These are phyloP conservation scores for Camelina neglecta DNA, from an alignment of 345 rosid genomes.

Conservation along the genomic window DNA sequence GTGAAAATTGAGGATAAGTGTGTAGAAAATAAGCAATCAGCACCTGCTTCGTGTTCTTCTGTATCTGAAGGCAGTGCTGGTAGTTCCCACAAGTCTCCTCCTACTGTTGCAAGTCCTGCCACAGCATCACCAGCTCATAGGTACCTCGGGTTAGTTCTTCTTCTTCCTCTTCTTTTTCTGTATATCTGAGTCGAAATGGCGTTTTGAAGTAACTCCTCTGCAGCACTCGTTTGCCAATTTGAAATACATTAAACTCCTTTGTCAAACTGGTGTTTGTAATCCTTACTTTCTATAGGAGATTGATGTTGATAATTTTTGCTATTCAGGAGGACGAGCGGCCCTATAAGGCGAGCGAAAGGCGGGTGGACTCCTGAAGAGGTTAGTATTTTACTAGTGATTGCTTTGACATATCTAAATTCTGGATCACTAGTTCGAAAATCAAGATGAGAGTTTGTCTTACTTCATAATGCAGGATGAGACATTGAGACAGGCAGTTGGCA, in stretches of 20 bases:
- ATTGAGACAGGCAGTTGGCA: constrained; percentile 75
- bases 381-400: constrained; percentile 17
- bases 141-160: constrained; percentile 37
- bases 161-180: constrained; percentile 5
- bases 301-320: constrained; percentile 31
- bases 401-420: neutral
- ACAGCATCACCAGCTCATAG: constrained; percentile 67
- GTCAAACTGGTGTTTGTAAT: constrained; percentile 24
- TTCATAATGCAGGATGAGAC: constrained; percentile 75
- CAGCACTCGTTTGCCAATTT: neutral
- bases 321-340: constrained; percentile 93
- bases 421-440: neutral
- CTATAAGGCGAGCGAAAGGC: constrained; percentile 96
- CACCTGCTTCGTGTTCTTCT: constrained; percentile 74
- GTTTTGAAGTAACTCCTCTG: neutral
- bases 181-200: too few relatives aligned
- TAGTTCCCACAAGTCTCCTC: constrained; percentile 75
- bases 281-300: constrained; percentile 14
- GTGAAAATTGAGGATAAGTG: constrained; percentile 65
- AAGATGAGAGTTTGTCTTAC: constrained; percentile 32
- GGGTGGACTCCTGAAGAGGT: constrained; percentile 99
- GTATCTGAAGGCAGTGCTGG: constrained; percentile 76
- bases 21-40: constrained; percentile 83
- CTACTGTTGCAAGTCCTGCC: constrained; percentile 71
- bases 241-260: neutral